phyloP scores from a whole-genome alignment of 2,329 filamentous ascomycete genomes.

The Diaporthe humulicola region DNA sequence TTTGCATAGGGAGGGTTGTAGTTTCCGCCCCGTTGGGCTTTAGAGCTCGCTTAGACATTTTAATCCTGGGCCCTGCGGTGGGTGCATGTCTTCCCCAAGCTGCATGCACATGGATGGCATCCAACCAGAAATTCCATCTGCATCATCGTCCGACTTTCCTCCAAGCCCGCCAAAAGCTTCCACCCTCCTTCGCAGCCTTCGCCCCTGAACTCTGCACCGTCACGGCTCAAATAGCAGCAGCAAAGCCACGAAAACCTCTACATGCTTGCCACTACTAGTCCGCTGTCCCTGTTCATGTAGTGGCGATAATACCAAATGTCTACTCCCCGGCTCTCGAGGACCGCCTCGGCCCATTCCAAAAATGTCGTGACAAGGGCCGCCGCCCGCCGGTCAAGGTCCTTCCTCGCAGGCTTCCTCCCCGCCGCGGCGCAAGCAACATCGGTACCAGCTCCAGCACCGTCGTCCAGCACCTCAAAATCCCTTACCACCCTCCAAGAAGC shows the following conservation, averaged over 20 bases:
- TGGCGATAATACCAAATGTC: constrained; percentile 51
- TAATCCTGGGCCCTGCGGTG: too few relatives aligned
- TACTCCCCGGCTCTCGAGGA: constrained; percentile 49
- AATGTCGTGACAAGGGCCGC: constrained; percentile 46
- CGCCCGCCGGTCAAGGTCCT: constrained; percentile 44
- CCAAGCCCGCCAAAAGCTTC: neutral
- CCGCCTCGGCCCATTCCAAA: constrained; percentile 43
- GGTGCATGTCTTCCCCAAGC: constrained; percentile 7
- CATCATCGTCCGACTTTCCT: constrained; percentile 26
- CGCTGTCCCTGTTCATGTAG: constrained; percentile 37
- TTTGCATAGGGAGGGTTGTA: constrained; percentile 9
- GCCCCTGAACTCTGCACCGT: neutral
- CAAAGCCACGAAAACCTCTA: constrained; percentile 20
- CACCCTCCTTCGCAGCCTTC: constrained; percentile 1
- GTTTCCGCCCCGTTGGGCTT: constrained; percentile 13
- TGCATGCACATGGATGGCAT: constrained; percentile 9
- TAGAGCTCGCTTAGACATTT: constrained; percentile 8
- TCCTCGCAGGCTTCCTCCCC: constrained; percentile 35
- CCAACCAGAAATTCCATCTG: constrained; percentile 12
- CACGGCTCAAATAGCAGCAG: neutral
- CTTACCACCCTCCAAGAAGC: constrained; percentile 44
- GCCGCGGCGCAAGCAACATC: constrained; percentile 35
- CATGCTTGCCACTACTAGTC: constrained; percentile 25
- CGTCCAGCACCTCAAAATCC: constrained; percentile 36
- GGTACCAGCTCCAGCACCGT: constrained; percentile 30